Evolutionary conservation across 192 early-diverging fungal genomes (phyloP), one percentile per base, ranked within the genome.

Genomic region (Coemansia sp.): DNA sequence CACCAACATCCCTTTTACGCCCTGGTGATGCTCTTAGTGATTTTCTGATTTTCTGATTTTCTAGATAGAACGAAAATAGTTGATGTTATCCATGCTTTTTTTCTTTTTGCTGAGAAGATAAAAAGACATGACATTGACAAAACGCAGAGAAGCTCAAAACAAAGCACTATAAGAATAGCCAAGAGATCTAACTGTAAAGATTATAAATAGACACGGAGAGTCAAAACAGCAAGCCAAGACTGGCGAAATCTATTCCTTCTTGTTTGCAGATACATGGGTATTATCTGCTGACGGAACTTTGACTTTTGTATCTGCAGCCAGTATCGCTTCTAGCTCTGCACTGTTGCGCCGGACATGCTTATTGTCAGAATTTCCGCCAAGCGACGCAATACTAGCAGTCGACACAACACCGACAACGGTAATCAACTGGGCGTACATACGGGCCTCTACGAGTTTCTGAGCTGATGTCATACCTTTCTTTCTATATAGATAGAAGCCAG

Each of bases 351-450:
- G 47, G 7, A 49, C 41, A 23, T 74, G 71, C 34, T 67, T 71
- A 10, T 64, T 44, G 7, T 55, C 54, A 9, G 49, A n/a, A 54
- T 74, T 64, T 2, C 48, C 58, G 54, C 72, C 62, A 16, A 81
- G 48, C 49, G 79, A 81, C 2, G 74, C 82, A 28, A 90, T 59
- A 23, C 70, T 81, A 5, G 87, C 88, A 0, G 85, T 85, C 2
- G 81, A 86, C 68, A 88, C 69, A 19, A 90, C 71, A 0, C 85
- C 85, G 18, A 82, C 69, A 54, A 90, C 74, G 25, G 87, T 88
- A 51, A 85, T 82, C 8, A 78, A 74, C 76, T 90, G 88, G 6
- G 88, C 85, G 67, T 88, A 88, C 85, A 90, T 87, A 64, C 88
- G 84, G 0, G 88, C 88, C 64, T 90, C 87, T 2, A 88, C 87